Conservation (phyloP, 2,329 filamentous ascomycete species). For the Talaromyces sp. region DNA sequence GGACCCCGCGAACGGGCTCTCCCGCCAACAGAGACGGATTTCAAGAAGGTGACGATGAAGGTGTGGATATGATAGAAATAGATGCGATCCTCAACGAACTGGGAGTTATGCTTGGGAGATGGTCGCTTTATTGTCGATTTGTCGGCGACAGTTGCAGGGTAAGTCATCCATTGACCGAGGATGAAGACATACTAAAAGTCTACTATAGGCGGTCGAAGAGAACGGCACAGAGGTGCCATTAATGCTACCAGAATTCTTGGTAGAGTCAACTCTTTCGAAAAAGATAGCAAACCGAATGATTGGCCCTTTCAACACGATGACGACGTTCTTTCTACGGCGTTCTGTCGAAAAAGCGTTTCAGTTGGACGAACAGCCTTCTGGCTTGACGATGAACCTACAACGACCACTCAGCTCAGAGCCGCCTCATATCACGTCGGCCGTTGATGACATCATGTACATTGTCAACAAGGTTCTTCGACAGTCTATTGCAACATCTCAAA, state of each 20-base stretch:
- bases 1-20: slow-evolving; percentile 70
- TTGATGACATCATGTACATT: slow-evolving; percentile 99
- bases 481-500: slow-evolving; percentile 80
- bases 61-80: slow-evolving; percentile 94
- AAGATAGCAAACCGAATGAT: slow-evolving; percentile 75
- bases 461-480: slow-evolving; percentile 88
- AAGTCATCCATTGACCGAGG: slow-evolving; percentile 16
- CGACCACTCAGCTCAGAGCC: slow-evolving; percentile 72
- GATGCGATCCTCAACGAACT: slow-evolving; percentile 85
- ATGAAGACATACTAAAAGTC: slow-evolving; percentile 15
- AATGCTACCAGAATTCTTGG: slow-evolving; percentile 69
- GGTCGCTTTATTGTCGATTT: slow-evolving; percentile 90
- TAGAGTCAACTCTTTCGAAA: slow-evolving; percentile 73
- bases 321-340: slow-evolving; percentile 92
- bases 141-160: slow-evolving; percentile 78
- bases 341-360: slow-evolving; percentile 98
- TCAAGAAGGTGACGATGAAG: slow-evolving; percentile 75
- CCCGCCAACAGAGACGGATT: slow-evolving; percentile 62
- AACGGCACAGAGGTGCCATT: slow-evolving; percentile 53
- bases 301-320: slow-evolving; percentile 84
- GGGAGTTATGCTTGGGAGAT: slow-evolving; percentile 85
- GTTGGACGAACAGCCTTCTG: slow-evolving; percentile 80
- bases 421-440: slow-evolving; percentile 89
- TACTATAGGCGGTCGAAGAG: slow-evolving; percentile 50
- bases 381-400: slow-evolving; percentile 72